A percentile compares a stretch with the other conserved stretches of the same genome.
phyloP scores from a whole-genome alignment of 192 early-diverging fungal genomes.

The Entomortierella beljakovae region DNA sequence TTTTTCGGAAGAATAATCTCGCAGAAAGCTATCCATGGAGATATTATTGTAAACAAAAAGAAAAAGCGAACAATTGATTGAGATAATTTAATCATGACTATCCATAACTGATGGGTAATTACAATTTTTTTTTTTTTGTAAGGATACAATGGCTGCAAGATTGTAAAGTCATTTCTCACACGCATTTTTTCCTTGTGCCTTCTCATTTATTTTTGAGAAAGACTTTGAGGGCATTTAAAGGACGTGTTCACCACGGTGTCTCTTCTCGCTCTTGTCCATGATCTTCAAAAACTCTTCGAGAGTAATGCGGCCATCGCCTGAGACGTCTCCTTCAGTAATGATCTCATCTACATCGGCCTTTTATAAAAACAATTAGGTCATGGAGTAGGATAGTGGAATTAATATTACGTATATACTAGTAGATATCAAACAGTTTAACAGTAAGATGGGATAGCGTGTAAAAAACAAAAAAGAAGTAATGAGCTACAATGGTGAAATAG shows the following conservation, averaged over 20 bases:
- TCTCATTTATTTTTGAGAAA: neutral
- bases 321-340: constrained; percentile 81
- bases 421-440: no score
- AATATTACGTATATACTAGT: no score
- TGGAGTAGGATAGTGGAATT: no score
- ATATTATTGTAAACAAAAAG: no score
- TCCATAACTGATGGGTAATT: neutral
- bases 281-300: constrained; percentile 91
- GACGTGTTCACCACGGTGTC: constrained; percentile 31
- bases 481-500: no score
- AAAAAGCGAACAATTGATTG: no score
- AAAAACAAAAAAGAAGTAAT: no score
- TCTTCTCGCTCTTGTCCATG: constrained; percentile 59
- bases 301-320: constrained; percentile 89
- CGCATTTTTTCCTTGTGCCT: constrained; percentile 3
- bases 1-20: no score
- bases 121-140: constrained; percentile 3
- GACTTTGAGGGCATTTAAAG: constrained; percentile 5
- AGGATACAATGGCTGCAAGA: no score
- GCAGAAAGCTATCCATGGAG: no score
- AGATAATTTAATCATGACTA: no score
- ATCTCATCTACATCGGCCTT: constrained; percentile 64
- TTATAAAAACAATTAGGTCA: neutral
- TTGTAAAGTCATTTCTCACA: neutral
- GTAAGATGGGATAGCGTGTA: no score